Percentiles rank a stretch among this genome's conserved stretches.
phyloP scores from a whole-genome alignment of 2,329 filamentous ascomycete genomes.

The Penicillium sp. region DNA sequence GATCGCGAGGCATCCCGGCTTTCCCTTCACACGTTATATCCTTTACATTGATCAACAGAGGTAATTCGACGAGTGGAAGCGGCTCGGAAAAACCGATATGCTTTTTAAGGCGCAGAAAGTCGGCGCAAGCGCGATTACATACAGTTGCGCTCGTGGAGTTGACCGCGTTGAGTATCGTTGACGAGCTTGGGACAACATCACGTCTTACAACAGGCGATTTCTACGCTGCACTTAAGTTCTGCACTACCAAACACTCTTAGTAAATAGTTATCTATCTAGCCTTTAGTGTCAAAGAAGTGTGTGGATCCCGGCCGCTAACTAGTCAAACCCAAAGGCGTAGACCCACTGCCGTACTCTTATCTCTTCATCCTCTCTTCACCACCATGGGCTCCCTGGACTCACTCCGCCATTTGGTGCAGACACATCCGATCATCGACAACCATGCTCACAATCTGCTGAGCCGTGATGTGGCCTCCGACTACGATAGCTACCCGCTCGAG shows the following conservation, averaged over 20 bases:
- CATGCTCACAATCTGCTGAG: slow-evolving; percentile 48
- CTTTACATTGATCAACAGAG: no score
- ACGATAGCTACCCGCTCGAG: slow-evolving; percentile 49
- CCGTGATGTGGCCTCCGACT: slow-evolving; percentile 31
- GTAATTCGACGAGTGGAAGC: no score
- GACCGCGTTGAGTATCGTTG: slow-evolving; percentile 17
- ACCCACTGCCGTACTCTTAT: neutral
- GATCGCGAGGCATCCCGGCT: no score
- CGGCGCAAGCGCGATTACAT: neutral
- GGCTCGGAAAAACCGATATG: no score
- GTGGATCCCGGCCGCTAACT: neutral
- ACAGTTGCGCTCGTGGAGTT: slow-evolving; percentile 19
- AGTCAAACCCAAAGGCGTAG: neutral
- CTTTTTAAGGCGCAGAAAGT: neutral
- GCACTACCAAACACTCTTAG: neutral
- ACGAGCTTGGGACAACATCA: slow-evolving; percentile 8
- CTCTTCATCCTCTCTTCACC: slow-evolving; percentile 3
- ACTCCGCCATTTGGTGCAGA: slow-evolving; percentile 37
- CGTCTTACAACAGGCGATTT: neutral
- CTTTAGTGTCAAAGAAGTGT: neutral
- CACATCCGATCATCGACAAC: slow-evolving; percentile 48
- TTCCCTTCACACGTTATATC: no score
- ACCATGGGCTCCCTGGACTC: slow-evolving; percentile 29
- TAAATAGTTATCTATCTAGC: no score
- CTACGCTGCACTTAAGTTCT: neutral